A percentile compares a stretch with the other conserved stretches of the same genome.
Evolutionary conservation across 2,329 filamentous ascomycete genomes (phyloP).

Genomic region (Metarhizium rileyi): DNA sequence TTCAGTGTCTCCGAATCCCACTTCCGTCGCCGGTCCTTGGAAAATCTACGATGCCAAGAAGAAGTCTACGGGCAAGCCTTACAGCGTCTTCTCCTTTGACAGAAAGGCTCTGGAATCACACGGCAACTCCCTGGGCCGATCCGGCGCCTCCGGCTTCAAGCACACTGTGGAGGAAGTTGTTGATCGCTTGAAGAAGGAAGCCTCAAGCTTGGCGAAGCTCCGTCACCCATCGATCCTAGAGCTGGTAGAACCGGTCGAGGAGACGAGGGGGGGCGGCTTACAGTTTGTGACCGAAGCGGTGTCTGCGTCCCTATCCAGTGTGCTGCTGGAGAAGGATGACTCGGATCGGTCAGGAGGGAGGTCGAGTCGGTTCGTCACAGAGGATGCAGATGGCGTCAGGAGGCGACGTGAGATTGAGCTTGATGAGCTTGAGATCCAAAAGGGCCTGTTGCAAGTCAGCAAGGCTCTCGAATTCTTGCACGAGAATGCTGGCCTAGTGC

Average conservation of each 20-base stretch:
- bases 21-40: constrained; percentile 84
- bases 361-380: constrained; percentile 69
- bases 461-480: constrained; percentile 94
- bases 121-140: constrained; percentile 27
- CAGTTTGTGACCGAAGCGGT: constrained; percentile 95
- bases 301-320: constrained; percentile 72
- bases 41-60: constrained; percentile 97
- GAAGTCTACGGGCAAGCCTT: constrained; percentile 82
- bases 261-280: constrained; percentile 79
- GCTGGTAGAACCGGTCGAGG: constrained; percentile 88
- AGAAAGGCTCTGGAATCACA: constrained; percentile 68
- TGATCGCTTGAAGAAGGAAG: constrained; percentile 85
- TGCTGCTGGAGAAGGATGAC: constrained; percentile 82
- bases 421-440: constrained; percentile 95
- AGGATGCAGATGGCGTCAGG: constrained; percentile 64
- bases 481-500: constrained; percentile 86
- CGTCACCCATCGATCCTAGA: constrained; percentile 89
- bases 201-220: constrained; percentile 75
- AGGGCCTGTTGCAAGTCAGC: constrained; percentile 83
- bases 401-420: constrained; percentile 79
- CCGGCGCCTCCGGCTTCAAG: constrained; percentile 57
- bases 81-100: constrained; percentile 92
- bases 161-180: constrained; percentile 81
- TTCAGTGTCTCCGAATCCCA: constrained; percentile 63
- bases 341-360: constrained; percentile 65